Base-by-base conservation (phyloP, 768 basidiomycete species). In the Russula virescens region DNA sequence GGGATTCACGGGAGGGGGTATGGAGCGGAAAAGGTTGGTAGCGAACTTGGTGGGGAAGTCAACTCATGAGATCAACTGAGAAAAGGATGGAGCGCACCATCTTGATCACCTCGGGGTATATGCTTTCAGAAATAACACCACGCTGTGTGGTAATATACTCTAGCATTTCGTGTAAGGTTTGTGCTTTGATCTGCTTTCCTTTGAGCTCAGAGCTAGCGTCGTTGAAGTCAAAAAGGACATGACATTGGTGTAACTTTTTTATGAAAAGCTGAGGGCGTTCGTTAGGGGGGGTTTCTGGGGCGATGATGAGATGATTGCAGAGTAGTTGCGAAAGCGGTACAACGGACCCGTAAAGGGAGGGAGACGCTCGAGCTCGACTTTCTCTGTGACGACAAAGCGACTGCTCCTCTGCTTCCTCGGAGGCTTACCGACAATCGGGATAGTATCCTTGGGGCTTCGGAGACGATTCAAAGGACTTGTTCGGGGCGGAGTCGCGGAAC, bases 1-100 rank as follows among this genome's bases (percentile, higher is more conserved):
- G 6, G 97, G 97, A 71, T 99, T 99, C 62, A 98, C 96, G 48
- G 95, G 97, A 70, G 97, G 97, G 76, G 97, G 97, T 83, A 99
- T 98, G 71, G 97, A 94, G 66, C 97, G 91, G 81, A 99, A 99
- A 68, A 99, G 88, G 78, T 99, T 99, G 72, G 89, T 87, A 54
- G 92, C 89, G 80, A 98, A 99, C 96, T 98, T 42, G 28, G 73
- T 16, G 60, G 14, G 42, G 40, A 50, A 9, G 28, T 45, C 34
- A 66, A 50, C 21, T 13, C 38, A 19, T 18, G 35, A 31, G 67
- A 43, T 62, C 65, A 58, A 52, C 49, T 16, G 51, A 38, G 34
- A 58, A 66, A 54, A 45, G 55, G 51, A 35, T 14, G 38, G 53
- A 16, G 75, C 91, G 66, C 67, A 93, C 96, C 97, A 98, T 99